Evolutionary conservation across 169 alveolate species (phyloP), one percentile per base, ranked within the genome.

Genomic region (Plasmodium adleri): DNA sequence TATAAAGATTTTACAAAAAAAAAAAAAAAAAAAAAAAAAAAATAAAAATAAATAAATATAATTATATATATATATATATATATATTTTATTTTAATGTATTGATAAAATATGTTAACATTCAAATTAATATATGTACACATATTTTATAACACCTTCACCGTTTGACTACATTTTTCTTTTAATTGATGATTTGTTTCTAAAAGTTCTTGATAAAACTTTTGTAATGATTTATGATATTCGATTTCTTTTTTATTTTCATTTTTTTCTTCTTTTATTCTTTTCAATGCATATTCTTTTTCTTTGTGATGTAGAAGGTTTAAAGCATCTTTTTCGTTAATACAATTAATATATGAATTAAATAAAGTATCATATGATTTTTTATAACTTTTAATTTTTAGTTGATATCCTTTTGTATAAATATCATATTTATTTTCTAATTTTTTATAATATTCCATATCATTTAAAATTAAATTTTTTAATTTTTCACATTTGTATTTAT

Each of bases 211-310:
- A 59, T 92, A 92, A 13, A 72, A n/a, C 22, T 72, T 62, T 80
- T 92, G 95, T 22, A 92, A 68, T 9, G 91, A 70, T 72, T 88
- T 75, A 62, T 92, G 92, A 12, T 73, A 62, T 28, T 75, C 87
- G 52, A 72, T 88, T 68, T 92, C 95, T 26, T 75, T 63, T 72
- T 75, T 74, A 32, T 72, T 87, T 54, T 74, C 83, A n/a, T 87
- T 72, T 4, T 71, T 63, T 26, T 83, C 68, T 17, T 92, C 72
- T 56, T 71, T 54, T 20, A 92, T 70, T 43, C 95, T 78, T 10
- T 22, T 59, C 15, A 39, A 28, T 47, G 83, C 92, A 12, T 83
- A 45, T 7, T 10, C 43, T 22, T 92, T 58, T 39, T 92, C 95
- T 28, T 73, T 68, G 50, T 73, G 59, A 49, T 75, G 72, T 22